A percentile compares a stretch with the other conserved stretches of the same genome.
These are phyloP conservation scores for Suhomyces sp. DNA, from an alignment of 805 yeast species.

Conservation along the genomic window DNA sequence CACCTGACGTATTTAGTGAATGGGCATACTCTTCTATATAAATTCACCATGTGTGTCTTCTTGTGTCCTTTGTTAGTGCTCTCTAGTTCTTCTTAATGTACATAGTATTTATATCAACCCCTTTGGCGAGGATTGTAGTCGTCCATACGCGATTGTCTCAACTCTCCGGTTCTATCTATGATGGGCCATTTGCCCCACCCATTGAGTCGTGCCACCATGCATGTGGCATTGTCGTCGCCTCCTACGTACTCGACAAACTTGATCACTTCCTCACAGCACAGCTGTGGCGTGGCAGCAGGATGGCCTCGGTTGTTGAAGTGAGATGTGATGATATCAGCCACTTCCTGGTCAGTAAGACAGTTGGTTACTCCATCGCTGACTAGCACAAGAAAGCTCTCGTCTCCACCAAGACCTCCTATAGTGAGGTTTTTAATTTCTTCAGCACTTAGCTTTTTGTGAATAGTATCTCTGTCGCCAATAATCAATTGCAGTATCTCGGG, in stretches of 20 bases:
- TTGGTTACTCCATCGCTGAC: constrained; percentile 88
- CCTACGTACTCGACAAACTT: constrained; percentile 82
- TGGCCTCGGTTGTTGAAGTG: constrained; percentile 64
- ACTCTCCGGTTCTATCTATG: constrained; percentile 75
- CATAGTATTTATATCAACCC: neutral
- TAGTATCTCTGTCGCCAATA: constrained; percentile 52
- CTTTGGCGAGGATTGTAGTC: constrained; percentile 36
- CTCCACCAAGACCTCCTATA: constrained; percentile 63
- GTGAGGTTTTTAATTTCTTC: constrained; percentile 36
- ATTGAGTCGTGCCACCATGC: constrained; percentile 69
- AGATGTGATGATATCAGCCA: constrained; percentile 80
- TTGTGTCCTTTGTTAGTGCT: neutral
- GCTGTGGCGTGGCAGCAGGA: constrained; percentile 74
- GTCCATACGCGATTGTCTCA: constrained; percentile 68
- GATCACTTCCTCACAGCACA: constrained; percentile 80
- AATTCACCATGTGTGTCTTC: neutral
- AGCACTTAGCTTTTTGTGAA: constrained; percentile 36
- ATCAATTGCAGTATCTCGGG: constrained; percentile 76
- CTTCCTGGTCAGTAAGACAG: constrained; percentile 81
- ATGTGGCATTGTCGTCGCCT: constrained; percentile 95
- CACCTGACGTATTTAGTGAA: too few species aligned
- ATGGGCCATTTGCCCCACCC: constrained; percentile 97
- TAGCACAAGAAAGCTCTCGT: constrained; percentile 80
- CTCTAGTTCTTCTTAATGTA: neutral
- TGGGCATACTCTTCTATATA: neutral